Conservation (phyloP, 352 stramenopile genomes). For the Plasmopara viticola region DNA sequence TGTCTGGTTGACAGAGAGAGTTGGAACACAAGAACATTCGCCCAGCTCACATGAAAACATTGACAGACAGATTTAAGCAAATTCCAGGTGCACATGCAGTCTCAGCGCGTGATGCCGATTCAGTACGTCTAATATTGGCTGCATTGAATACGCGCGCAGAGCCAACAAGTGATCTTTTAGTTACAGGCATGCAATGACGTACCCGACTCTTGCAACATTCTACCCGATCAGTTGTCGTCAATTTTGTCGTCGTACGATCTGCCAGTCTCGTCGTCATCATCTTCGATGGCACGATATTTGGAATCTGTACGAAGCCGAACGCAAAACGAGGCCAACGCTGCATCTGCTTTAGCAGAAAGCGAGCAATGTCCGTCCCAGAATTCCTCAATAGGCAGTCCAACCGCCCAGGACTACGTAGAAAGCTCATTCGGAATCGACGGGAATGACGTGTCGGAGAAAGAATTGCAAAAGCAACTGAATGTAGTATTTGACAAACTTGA, state of each 20-base stretch:
- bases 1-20: slow-evolving; percentile 32
- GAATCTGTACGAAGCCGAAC: slow-evolving; percentile 39
- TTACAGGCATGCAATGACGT: slow-evolving; percentile 1
- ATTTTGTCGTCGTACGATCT: slow-evolving; percentile 47
- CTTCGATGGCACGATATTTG: slow-evolving; percentile 52
- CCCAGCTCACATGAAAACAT: slow-evolving; percentile 64
- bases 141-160: neutral
- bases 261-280: slow-evolving; percentile 35
- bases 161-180: neutral
- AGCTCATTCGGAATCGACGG: slow-evolving; percentile 2
- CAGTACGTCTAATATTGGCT: slow-evolving; percentile 9
- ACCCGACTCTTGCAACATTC: neutral
- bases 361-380: slow-evolving; percentile 39
- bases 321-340: slow-evolving; percentile 31
- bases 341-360: slow-evolving; percentile 5
- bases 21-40: slow-evolving; percentile 74
- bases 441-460: slow-evolving; percentile 41
- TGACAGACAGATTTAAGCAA: slow-evolving; percentile 50
- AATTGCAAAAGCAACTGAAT: slow-evolving; percentile 54
- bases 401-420: slow-evolving; percentile 12
- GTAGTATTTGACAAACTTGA: slow-evolving; percentile 53
- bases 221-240: slow-evolving; percentile 29
- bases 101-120: slow-evolving; percentile 2
- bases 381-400: slow-evolving; percentile 34
- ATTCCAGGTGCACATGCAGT: slow-evolving; percentile 5